phyloP scores from a whole-genome alignment of 176 grass and related monocot genomes.

The Triticum dicoccoides region DNA sequence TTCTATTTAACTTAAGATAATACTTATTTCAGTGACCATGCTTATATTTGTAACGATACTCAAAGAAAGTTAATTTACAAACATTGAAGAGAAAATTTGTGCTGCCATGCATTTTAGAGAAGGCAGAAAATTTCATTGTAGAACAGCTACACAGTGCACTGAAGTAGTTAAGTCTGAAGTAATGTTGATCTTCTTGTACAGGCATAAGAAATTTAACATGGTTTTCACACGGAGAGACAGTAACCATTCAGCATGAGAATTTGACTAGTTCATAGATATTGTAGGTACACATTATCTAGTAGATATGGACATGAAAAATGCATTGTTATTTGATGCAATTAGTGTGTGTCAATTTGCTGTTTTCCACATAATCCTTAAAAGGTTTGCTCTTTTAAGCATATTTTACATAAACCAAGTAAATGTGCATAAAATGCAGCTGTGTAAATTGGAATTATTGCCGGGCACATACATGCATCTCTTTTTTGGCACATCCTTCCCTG shows the following conservation, averaged over 20 bases:
- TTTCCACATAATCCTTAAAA: background rate
- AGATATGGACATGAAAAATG: background rate
- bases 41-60: background rate
- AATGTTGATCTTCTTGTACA: background rate
- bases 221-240: background rate
- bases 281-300: background rate
- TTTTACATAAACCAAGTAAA: background rate
- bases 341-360: background rate
- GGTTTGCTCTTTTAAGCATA: background rate
- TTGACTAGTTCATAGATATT: background rate
- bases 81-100: background rate
- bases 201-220: background rate
- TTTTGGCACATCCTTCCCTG: background rate
- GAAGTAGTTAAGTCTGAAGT: background rate
- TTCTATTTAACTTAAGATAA: background rate
- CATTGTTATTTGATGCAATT: background rate
- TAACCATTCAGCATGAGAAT: background rate
- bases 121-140: background rate
- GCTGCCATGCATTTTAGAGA: background rate
- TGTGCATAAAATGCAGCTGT: background rate
- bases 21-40: background rate
- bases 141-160: background rate
- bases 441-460: background rate
- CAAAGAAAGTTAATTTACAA: background rate
- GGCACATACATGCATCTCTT: background rate